These are phyloP conservation scores for Herpetomonas muscarum DNA, from an alignment of 208 protist species.

Conservation along the genomic window DNA sequence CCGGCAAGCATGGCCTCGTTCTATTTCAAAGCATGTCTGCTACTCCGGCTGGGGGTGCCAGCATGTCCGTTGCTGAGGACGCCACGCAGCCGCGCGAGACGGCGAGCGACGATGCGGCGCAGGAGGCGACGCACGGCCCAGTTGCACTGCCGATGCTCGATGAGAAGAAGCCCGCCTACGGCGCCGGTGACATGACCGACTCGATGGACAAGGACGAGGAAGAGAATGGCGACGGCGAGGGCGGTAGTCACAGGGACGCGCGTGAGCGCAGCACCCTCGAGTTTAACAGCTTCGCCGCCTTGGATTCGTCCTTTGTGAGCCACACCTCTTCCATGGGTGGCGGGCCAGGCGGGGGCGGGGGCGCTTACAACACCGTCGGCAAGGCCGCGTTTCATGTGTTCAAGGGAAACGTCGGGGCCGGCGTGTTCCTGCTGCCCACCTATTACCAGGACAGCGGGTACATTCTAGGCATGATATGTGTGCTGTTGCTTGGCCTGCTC, in stretches of 20 bases:
- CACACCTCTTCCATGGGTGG: conserved; percentile 6
- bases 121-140: neutral
- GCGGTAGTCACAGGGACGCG: conserved; percentile 11
- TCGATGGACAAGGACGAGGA: neutral
- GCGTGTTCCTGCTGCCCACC: conserved; percentile 73
- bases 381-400: conserved; percentile 81
- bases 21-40: conserved; percentile 7
- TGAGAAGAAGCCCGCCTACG: neutral
- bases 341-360: neutral
- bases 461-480: conserved; percentile 32
- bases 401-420: conserved; percentile 83
- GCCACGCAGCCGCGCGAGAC: neutral
- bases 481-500: conserved; percentile 48
- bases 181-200: neutral
- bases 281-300: conserved; percentile 37
- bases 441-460: conserved; percentile 79
- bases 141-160: neutral
- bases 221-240: neutral
- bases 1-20: conserved; percentile 1
- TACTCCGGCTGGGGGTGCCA: conserved; percentile 2
- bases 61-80: neutral
- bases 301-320: conserved; percentile 37
- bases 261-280: conserved; percentile 12
- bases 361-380: conserved; percentile 36
- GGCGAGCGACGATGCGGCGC: neutral